These are phyloP conservation scores for Boletus barrowsii DNA, from an alignment of 768 basidiomycete genomes.

Conservation along the genomic window DNA sequence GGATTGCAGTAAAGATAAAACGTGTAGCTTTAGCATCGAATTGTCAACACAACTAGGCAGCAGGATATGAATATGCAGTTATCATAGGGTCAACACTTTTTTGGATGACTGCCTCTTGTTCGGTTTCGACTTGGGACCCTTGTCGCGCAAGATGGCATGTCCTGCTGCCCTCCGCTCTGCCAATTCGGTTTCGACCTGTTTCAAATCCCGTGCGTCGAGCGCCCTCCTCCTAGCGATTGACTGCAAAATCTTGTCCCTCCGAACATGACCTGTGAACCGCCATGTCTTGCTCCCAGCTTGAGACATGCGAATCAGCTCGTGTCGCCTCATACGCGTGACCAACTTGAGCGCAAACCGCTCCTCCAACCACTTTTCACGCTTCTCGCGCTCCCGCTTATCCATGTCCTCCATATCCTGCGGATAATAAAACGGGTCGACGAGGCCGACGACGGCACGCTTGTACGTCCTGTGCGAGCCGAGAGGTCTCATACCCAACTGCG, in stretches of 20 bases:
- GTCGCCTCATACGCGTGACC: slow-evolving; percentile 36
- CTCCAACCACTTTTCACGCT: slow-evolving; percentile 62
- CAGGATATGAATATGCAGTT: background rate
- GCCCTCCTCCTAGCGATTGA: slow-evolving; percentile 47
- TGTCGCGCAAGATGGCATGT: slow-evolving; percentile 23
- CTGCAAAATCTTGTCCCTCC: slow-evolving; percentile 49
- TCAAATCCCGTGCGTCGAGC: slow-evolving; percentile 39
- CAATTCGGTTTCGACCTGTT: slow-evolving; percentile 35
- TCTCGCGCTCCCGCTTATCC: slow-evolving; percentile 47
- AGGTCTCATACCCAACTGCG: slow-evolving; percentile 24
- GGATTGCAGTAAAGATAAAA: background rate
- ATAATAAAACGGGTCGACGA: slow-evolving; percentile 93
- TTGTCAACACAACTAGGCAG: slow-evolving; percentile 1
- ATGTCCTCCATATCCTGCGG: slow-evolving; percentile 81
- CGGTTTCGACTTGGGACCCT: background rate
- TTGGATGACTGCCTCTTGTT: slow-evolving; percentile 5
- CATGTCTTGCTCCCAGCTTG: slow-evolving; percentile 37
- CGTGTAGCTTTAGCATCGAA: slow-evolving; percentile 24
- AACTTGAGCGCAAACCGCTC: slow-evolving; percentile 46
- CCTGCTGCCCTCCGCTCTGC: slow-evolving; percentile 25
- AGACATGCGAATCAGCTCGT: slow-evolving; percentile 34
- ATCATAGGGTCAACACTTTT: slow-evolving; percentile 8
- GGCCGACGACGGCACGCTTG: slow-evolving; percentile 90
- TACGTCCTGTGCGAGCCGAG: slow-evolving; percentile 54
- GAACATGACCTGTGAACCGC: slow-evolving; percentile 39